Evolutionary conservation across 2,329 filamentous ascomycete species (phyloP), one percentile per base, ranked within the genome.

Genomic region (Exophiala aquamarina): DNA sequence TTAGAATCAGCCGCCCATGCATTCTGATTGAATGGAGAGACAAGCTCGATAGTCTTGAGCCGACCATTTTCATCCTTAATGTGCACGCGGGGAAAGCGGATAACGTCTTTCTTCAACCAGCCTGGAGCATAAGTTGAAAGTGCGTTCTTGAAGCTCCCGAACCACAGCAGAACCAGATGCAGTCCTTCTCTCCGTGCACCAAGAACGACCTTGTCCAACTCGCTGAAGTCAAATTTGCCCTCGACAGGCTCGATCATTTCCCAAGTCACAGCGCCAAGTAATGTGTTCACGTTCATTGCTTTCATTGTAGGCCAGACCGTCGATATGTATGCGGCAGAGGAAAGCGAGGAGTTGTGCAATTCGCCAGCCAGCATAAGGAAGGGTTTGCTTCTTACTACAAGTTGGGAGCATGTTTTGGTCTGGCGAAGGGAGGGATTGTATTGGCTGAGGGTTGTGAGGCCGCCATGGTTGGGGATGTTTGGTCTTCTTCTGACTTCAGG

Each of bases 91-190:
- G 39, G 39, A 23, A 41, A 41, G n/a, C 39, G 18, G 5, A 32
- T 41, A 13, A 19, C 4, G 56, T 66, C 47, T 40, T 47, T 59
- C 60, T 70, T 70, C 9, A 71, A 61, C 69, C 69, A 72, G 2
- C 54, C 13, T 6, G 68, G 68, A 1, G 57, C 55, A 48, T 72
- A 72, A n/a, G 67, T 69, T 0, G 67, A 64, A 13, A 63, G 26
- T 29, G 19, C 72, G 57, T 75, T 75, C 55, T 75, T 75, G 61
- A 70, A 75, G 13, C 66, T 68, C 5, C 71, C 72, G 55, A 75
- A 74, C 72, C 72, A 75, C 8, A 75, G 56, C 21, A 75, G 51
- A 0, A 74, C 61, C 6, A 26, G 23, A 26, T 26, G 23, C 10
- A 75, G 56, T 28, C 65, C 64, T 19, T 74, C 51, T 3, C 55